Base-by-base conservation (phyloP, 306 rosid genomes). In the Quercus rubra region DNA sequence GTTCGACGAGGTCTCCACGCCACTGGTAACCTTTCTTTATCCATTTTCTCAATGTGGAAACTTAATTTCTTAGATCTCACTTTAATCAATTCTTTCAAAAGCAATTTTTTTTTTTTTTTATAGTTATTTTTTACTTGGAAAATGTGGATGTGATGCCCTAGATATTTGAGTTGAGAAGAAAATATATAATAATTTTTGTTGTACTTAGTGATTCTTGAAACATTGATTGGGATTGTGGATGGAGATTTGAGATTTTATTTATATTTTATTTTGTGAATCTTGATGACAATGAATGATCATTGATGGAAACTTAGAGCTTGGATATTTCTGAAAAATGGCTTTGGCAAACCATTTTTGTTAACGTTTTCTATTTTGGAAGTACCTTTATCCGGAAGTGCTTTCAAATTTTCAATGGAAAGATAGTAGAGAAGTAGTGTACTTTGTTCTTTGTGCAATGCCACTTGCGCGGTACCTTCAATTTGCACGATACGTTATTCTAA, bases 1-100 rank as follows among this genome's bases (percentile, higher is more conserved):
- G 23, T 92, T 76, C 78, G 89, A 58, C 85, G 87, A n/a, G 92
- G 89, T 9, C 74, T 91, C 81, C 88, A 78, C 75, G 68, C 63
- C 76, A 75, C 87, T 5, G 88, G 97, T 95, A 18, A 64, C 84
- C 87, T 64, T 68, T 77, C 17, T 31, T 49, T 18, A 31, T 59
- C 78, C 3, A 54, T 63, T 27, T 81, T 59, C 76, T 66, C 35
- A 12, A 12, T 19, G 71, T 30, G 14, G 49, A 17, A 67, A 5
- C 23, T 67, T 67, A 67, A 67, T 67, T 33, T 33, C 51, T 3
- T 33, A 33, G 51, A 33, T 35, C 71, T 67, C 52, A 67, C 71
- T 35, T 67, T 8, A 19, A 33, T 5, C 20, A 18, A 31, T 9
- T 67, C 15, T 33, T 14, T 67, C 17, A 5, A 49, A 10, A 49